Evolutionary conservation across 1,139 yeast species (phyloP), one percentile per base, ranked within the genome.

Genomic region (Zhuliangozyma blackwelliae): DNA sequence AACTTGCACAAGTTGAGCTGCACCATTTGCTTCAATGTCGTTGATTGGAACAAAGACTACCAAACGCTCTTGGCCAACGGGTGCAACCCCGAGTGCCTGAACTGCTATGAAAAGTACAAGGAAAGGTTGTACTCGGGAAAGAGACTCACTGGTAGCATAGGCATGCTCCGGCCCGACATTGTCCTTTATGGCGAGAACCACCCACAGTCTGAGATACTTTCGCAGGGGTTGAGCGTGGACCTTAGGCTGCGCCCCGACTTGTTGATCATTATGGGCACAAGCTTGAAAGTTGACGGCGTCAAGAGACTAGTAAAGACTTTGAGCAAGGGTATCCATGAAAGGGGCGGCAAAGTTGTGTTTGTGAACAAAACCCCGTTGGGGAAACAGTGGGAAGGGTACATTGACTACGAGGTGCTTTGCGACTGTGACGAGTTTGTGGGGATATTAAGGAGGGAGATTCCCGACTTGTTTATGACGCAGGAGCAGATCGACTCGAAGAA

Each of bases 391-490:
- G 68, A 69, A 10, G 70, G 59, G 27, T 63, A 63, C 36, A 71
- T 84, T 32, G 92, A 84, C 52, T 85, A 79, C 51, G 92, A 90
- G 65, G 71, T 90, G 6, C 63, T 78, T 38, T 65, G 82, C 35
- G 96, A 88, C 54, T 86, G 96, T 55, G 97, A 90, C 57, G 72
- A 71, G 28, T 90, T 95, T 78, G 82, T 89, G 16, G 59, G 63
- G 16, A 63, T 69, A 25, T 60, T 85, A 36, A 70, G 70, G 45
- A 42, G 42, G 19, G 73, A 76, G 31, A 59, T 77, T 7, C 89
- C 90, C 1, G 75, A 68, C 47, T 68, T 80, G 48, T 80, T 79
- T 59, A 62, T 68, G 48, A 67, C 75, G 12, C 84, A 78, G 54
- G 71, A 72, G 41, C 76, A 72, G 48, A 54, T 68, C 31, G 76